Evolutionary conservation across 768 basidiomycete species (phyloP), one percentile per base, ranked within the genome.

Genomic region (Chalciporus piperatus): DNA sequence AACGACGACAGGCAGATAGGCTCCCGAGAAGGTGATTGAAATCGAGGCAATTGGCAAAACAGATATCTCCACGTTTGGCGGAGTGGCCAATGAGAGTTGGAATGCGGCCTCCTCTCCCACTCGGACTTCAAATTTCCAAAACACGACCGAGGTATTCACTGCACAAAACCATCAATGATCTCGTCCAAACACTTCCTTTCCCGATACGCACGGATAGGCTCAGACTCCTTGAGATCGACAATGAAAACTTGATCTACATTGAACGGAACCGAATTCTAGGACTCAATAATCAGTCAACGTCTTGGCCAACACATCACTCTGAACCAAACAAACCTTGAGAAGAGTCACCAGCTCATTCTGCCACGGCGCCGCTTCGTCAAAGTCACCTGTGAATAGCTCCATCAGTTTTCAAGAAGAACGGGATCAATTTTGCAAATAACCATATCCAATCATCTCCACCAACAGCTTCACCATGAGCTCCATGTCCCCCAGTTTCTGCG

Each of bases 391-490:
- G 57, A 51, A 37, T 25, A 12, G 41, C 11, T 32, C 43, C 13
- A 55, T 55, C 12, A 46, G 32, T 12, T 27, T 14, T 3, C 10
- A 19, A 48, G 8, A 20, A 48, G 8, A 8, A 33, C 8, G 17
- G 45, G 25, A 14, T 11, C 27, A 27, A 11, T 6, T 19, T n/a
- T n/a, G 41, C 2, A 3, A 20, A 64, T 76, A 46, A 89, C 92
- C 87, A 59, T 88, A 82, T 10, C 82, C 82, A 50, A 96, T 71
- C 82, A 95, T 86, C 67, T 96, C 92, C 11, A 95, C 63, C 49
- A 94, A 66, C n/a, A 95, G 67, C 56, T 76, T 80, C 44, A 93
- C 80, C 39, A 85, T 85, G 14, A 85, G 74, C 51, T 89, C 89
- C 17, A 89, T 81, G 58, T 92, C 85, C 0, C 83, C 87, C 1